Evolutionary conservation across 495 filamentous ascomycete species (phyloP), one percentile per base, ranked within the genome.

Genomic region (Aspergillus asperescens): DNA sequence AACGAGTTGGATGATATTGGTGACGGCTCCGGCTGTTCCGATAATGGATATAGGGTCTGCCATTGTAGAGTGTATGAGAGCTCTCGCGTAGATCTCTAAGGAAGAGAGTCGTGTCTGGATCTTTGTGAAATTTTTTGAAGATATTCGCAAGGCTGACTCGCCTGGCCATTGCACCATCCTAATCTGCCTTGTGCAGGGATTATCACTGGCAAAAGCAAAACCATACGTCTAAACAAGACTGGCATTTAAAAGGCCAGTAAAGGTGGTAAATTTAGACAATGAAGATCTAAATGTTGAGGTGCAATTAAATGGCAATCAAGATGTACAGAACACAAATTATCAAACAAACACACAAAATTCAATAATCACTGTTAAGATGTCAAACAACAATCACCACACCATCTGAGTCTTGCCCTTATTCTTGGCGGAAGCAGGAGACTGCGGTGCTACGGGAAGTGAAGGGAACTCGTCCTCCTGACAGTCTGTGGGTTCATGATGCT

Each of bases 401-500:
- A 77, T 69, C 67, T 77, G 65, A 65, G 71, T 58, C 52, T 68
- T 67, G 62, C 76, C 76, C 52, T 69, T 73, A 39, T 52, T 68
- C 13, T 45, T 67, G 34, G 50, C 74, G 57, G 58, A 69, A 39
- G 55, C 75, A 58, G 58, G 70, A 34, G 55, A 75, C 72, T 73
- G 54, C 61, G 75, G 67, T 64, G 69, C 50, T 57, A 65, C 19
- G 56, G 72, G 67, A 16, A 85, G 69, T 24, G 71, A 59, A 7
- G 85, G 84, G 48, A 84, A 88, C 50, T 81, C 81, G 24, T 83
- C 80, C 24, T 19, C 31, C 16, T 48, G 59, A 15, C 63, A 40
- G 22, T 47, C 58, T 44, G 50, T 52, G 53, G 7, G 38, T 32
- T 43, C 37, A 42, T 22, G 19, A 20, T 22, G 7, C 7, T 32